A percentile compares a stretch with the other conserved stretches of the same genome.
These are phyloP conservation scores for Flaveria linearis DNA, from an alignment of 129 eudicot genomes.

Conservation along the genomic window DNA sequence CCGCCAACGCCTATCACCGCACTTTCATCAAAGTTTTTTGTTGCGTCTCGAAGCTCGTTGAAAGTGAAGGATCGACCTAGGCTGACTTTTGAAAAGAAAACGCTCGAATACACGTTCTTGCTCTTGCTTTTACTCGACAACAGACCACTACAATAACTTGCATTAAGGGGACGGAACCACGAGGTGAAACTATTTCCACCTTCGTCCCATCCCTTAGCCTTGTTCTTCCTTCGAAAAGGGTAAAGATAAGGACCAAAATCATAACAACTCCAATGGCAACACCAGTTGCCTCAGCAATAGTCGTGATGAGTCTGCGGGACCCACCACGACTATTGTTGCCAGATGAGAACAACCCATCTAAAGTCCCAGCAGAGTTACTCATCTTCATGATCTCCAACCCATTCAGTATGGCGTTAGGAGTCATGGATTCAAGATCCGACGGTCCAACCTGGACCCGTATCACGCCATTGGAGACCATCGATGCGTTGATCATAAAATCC, in stretches of 20 bases:
- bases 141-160: constrained; percentile 59
- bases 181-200: constrained; percentile 68
- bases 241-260: constrained; percentile 38
- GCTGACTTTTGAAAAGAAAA: constrained; percentile 48
- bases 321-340: constrained; percentile 21
- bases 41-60: constrained; percentile 63
- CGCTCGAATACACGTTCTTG: constrained; percentile 56
- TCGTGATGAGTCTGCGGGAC: constrained; percentile 31
- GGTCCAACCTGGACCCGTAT: constrained; percentile 82
- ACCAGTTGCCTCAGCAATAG: constrained; percentile 45
- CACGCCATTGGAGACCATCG: constrained; percentile 51
- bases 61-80: constrained; percentile 65
- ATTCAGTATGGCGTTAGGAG: constrained; percentile 79
- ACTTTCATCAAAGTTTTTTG: constrained; percentile 76
- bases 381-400: constrained; percentile 95
- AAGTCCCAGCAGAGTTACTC: constrained; percentile 67
- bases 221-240: constrained; percentile 43
- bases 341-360: constrained; percentile 83
- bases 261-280: constrained; percentile 54
- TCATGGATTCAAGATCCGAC: constrained; percentile 35
- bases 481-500: constrained; percentile 75
- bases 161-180: constrained; percentile 79
- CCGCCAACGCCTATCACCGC: constrained; percentile 90
- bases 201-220: constrained; percentile 58
- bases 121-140: constrained; percentile 53